Base-by-base conservation (phyloP, 495 filamentous ascomycete genomes). In the Penicillium maclennaniae region DNA sequence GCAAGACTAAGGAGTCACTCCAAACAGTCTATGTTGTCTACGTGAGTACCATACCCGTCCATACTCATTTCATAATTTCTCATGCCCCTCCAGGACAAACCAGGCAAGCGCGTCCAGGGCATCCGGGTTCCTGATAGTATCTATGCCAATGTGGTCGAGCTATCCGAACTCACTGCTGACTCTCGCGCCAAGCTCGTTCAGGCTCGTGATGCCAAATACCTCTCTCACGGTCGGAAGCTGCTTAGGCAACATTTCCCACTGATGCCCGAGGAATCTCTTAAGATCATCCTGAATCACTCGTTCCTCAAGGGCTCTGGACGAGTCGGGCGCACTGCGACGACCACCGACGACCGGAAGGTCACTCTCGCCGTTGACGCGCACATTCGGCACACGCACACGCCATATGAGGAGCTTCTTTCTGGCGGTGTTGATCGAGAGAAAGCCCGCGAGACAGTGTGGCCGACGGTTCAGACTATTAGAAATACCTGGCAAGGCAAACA, bases 271-370 rank as follows among this genome's bases (percentile, higher is more conserved):
- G 49, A 60, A 1, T 66, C 67, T 1, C 56, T 71, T n/a, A 66
- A 77, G 12, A 42, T 46, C 0, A 57, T 80, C 16, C 49, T 83
- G 12, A 47, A 67, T 12, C 71, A 76, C 45, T 74, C 77, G 5
- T 81, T 79, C 49, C 54, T 71, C 36, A 80, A 79, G 45, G 72
- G 73, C 4, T 78, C 78, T 8, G 72, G 79, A 7, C 63, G 76
- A 21, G 79, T 83, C 0, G 79, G 79, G 0, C 65, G 79, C 5
- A 69, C 69, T 0, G 53, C 59, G 7, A 69, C 54, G 25, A 61
- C 60, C 8, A 49, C 62, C 0, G 71, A 79, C 37, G 55, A 66
- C 21, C 57, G 62, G 2, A 79, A 74, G 53, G 72, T 70, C 2
- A 43, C 52, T 2, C 47, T 76, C 26, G 79, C 79, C 4, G 74